Base-by-base conservation (phyloP, 805 yeast genomes). In the Blastobotrys peoriensis region DNA sequence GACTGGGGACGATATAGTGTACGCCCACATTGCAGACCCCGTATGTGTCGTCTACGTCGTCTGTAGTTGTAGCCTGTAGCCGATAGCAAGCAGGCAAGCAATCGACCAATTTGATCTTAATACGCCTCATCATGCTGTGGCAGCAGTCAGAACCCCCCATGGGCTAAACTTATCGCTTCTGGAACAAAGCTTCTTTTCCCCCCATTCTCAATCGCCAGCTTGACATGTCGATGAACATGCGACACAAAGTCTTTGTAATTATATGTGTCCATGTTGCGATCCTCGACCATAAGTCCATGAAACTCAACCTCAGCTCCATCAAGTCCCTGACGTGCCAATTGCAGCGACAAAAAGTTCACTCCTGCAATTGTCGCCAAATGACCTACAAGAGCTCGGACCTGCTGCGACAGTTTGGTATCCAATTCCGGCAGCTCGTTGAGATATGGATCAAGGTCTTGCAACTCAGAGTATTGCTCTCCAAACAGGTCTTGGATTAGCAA, bases 401-500 rank as follows among this genome's bases (percentile, higher is more conserved):
- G 87, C 30, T 56, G 55, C 8, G 87, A 84, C 36, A 89, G 76
- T 23, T 71, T 78, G 0, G 93, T 83, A 3, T 79, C 81, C 13
- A 85, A 62, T 15, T 66, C 75, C 0, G 97, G 97, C 33, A 93
- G 65, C 48, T 76, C 78, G 51, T 79, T 76, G 33, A 71, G 49
- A 25, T 64, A 58, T 2, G 83, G 70, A 44, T 74, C 73, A 6
- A 83, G 61, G 15, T 74, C 65, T 2, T 68, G 65, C 13, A 76
- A 55, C 1, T 36, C 44, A 3, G 44, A 44, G 16, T 70, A 54
- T 4, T 73, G 71, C 20, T 76, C 70, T 0, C 91, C 95, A 56
- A 91, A 80, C 45, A 93, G 63, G 61, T 89, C 97, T 50, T 75
- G 70, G 28, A 89, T 56, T 19, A 93, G 68, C 46, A 78, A 62